A percentile compares a stretch with the other conserved stretches of the same genome.
phyloP scores from a whole-genome alignment of 805 yeast species.

The Wickerhamiella cacticola region DNA sequence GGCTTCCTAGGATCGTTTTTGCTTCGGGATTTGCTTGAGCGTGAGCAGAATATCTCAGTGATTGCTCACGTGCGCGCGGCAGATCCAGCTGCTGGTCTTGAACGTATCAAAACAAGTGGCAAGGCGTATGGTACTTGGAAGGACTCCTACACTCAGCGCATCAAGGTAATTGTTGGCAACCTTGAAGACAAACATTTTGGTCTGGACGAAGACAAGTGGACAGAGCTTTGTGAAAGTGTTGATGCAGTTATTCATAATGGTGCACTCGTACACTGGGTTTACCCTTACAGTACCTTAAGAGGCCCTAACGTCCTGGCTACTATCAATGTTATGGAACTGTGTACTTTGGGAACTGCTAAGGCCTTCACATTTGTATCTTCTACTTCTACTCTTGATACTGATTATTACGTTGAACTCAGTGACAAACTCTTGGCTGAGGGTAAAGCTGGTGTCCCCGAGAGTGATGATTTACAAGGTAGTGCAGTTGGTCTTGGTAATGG shows the following conservation, averaged over 20 bases:
- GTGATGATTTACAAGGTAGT: constrained; percentile 76
- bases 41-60: constrained; percentile 45
- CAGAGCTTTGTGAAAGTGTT: constrained; percentile 40
- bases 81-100: constrained; percentile 53
- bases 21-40: constrained; percentile 57
- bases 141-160: constrained; percentile 41
- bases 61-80: constrained; percentile 88
- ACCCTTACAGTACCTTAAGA: constrained; percentile 79
- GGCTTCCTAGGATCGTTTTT: constrained; percentile 93
- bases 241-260: constrained; percentile 92
- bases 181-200: constrained; percentile 68
- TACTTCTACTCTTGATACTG: constrained; percentile 83
- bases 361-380: constrained; percentile 86
- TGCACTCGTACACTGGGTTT: constrained; percentile 98
- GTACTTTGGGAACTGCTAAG: constrained; percentile 72
- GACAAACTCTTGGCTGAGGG: constrained; percentile 58
- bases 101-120: constrained; percentile 65
- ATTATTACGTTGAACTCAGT: constrained; percentile 63
- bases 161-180: constrained; percentile 74
- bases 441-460: constrained; percentile 60
- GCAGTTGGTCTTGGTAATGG: constrained; percentile 76
- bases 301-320: constrained; percentile 90
- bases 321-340: constrained; percentile 65
- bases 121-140: constrained; percentile 74
- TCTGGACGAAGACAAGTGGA: constrained; percentile 45